Conservation (phyloP, 1,139 yeast genomes). For the Arxiozyma heterogenica region DNA sequence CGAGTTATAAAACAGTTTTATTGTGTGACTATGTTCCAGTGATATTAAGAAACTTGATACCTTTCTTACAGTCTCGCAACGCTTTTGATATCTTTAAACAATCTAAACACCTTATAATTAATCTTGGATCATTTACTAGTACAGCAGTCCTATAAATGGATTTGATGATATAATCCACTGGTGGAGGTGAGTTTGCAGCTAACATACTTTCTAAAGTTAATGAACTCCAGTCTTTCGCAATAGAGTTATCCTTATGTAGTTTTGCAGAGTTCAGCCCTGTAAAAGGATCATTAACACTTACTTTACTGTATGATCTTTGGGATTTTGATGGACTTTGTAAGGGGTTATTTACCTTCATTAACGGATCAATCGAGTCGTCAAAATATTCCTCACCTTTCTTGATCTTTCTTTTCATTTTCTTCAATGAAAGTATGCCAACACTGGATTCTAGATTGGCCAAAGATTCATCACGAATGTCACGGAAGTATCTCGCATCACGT, state of each 20-base stretch:
- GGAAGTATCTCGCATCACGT: neutral
- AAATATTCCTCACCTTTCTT: slow-evolving; percentile 15
- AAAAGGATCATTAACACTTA: slow-evolving; percentile 3
- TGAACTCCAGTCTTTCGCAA: slow-evolving; percentile 14
- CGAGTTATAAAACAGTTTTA: neutral
- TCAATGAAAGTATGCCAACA: slow-evolving; percentile 24
- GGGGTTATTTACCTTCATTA: slow-evolving; percentile 12
- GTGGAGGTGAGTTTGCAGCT: slow-evolving; percentile 44
- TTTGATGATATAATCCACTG: slow-evolving; percentile 48
- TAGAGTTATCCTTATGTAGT: slow-evolving; percentile 9
- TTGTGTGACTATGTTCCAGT: neutral
- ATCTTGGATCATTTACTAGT: slow-evolving; percentile 52
- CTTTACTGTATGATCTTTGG: slow-evolving; percentile 5
- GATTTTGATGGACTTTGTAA: slow-evolving; percentile 8
- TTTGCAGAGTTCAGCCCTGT: slow-evolving; percentile 5
- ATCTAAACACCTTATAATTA: slow-evolving; percentile 53
- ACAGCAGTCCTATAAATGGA: slow-evolving; percentile 53
- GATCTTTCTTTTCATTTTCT: slow-evolving; percentile 23
- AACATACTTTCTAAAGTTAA: slow-evolving; percentile 45
- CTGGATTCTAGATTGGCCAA: slow-evolving; percentile 16
- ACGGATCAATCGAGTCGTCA: slow-evolving; percentile 25
- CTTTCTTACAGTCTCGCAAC: slow-evolving; percentile 33
- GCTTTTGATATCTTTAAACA: slow-evolving; percentile 47
- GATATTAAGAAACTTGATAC: slow-evolving; percentile 1
- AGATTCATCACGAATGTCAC: neutral